Evolutionary conservation across 2,329 filamentous ascomycete genomes (phyloP).

Genomic region (Ascochyta lentis): DNA sequence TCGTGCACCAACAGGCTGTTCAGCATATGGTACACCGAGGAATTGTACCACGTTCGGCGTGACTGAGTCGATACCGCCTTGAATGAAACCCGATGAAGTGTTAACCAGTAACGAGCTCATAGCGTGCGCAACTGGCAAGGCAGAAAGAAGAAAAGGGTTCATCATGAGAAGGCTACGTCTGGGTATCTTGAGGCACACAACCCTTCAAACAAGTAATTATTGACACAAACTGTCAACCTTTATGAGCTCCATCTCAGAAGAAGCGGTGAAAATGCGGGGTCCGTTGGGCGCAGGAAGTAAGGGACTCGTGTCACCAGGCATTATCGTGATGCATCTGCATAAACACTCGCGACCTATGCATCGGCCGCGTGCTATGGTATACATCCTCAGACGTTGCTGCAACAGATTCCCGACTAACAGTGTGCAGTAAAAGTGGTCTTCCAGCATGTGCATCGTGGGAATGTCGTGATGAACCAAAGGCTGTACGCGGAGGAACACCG

Average conservation of each 20-base stretch:
- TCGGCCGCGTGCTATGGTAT: too few relatives aligned
- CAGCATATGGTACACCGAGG: slow-evolving; percentile 47
- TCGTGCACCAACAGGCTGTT: slow-evolving; percentile 38
- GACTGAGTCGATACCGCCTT: slow-evolving; percentile 41
- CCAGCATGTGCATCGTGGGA: too few relatives aligned
- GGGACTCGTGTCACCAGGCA: not conserved
- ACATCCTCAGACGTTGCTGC: not conserved
- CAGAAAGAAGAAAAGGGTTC: slow-evolving; percentile 1
- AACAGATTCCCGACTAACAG: not conserved
- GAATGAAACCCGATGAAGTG: slow-evolving; percentile 36
- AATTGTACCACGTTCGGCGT: slow-evolving; percentile 48
- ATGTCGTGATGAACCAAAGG: too few relatives aligned
- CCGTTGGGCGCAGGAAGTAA: not conserved
- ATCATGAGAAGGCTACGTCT: not conserved
- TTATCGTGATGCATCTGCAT: not conserved
- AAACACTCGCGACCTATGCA: not conserved
- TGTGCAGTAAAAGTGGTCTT: not conserved
- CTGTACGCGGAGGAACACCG: too few relatives aligned
- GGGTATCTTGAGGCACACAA: not conserved
- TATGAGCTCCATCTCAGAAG: not conserved
- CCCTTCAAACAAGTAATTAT: too few relatives aligned
- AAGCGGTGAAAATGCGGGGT: not conserved
- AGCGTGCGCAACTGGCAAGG: slow-evolving; percentile 15
- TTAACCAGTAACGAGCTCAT: slow-evolving; percentile 21
- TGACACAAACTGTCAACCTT: not conserved